phyloP scores from a whole-genome alignment of 306 rosid genomes.

The Cyamopsis tetragonoloba region DNA sequence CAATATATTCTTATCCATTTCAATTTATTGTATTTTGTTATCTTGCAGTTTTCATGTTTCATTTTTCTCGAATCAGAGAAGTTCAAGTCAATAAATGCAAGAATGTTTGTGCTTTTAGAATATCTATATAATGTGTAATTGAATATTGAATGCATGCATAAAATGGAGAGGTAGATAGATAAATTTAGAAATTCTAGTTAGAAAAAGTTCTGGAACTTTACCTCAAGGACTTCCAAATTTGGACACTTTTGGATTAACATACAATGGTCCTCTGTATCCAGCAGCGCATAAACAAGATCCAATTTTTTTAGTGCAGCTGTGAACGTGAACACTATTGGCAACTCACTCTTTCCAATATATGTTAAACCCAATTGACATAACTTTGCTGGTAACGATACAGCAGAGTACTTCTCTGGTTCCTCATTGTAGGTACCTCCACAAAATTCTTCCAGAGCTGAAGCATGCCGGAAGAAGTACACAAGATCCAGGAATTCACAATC shows the following conservation, averaged over 20 bases:
- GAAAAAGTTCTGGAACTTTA: constrained; percentile 31
- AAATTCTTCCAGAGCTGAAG: constrained; percentile 65
- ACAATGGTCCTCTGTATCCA: constrained; percentile 90
- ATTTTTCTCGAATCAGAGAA: too few relatives aligned
- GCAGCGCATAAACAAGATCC: constrained; percentile 84
- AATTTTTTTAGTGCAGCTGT: constrained; percentile 58
- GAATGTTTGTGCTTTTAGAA: too few relatives aligned
- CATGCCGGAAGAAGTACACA: constrained; percentile 57
- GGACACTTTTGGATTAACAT: constrained; percentile 75
- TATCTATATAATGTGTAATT: too few relatives aligned
- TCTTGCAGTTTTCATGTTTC: neutral
- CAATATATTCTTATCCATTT: neutral
- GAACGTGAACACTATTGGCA: constrained; percentile 60
- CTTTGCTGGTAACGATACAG: constrained; percentile 55
- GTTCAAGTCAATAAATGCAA: too few relatives aligned
- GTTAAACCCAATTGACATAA: constrained; percentile 68
- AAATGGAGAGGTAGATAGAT: neutral
- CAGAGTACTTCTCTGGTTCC: constrained; percentile 48
- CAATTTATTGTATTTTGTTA: neutral
- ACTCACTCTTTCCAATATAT: constrained; percentile 70
- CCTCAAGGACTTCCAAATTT: constrained; percentile 89
- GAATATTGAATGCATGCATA: neutral
- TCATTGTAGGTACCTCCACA: constrained; percentile 80
- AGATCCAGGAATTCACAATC: constrained; percentile 75
- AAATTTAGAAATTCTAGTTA: neutral